A percentile compares a stretch with the other conserved stretches of the same genome.
phyloP scores from a whole-genome alignment of 768 basidiomycete genomes.

The Strobilomyces dryophilus region DNA sequence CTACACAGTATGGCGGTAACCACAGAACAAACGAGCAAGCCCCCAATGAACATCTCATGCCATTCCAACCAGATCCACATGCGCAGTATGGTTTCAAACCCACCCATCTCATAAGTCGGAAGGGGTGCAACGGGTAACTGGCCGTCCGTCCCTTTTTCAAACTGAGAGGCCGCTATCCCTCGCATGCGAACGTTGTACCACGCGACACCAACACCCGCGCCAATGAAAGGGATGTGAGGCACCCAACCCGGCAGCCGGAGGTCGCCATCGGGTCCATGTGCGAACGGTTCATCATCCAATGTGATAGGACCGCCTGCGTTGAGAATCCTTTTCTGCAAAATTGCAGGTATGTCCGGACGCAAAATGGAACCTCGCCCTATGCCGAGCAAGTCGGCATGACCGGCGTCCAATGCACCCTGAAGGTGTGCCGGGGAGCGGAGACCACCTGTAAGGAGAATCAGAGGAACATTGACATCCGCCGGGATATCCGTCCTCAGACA shows the following conservation, averaged over 20 bases:
- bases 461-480: conserved; percentile 36
- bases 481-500: conserved; percentile 36
- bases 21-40: conserved; percentile 1
- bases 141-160: not conserved
- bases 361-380: conserved; percentile 65
- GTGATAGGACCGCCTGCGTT: conserved; percentile 11
- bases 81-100: conserved; percentile 35
- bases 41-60: not conserved
- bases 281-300: conserved; percentile 33
- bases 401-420: conserved; percentile 44
- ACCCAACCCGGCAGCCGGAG: conserved; percentile 26
- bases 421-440: conserved; percentile 59
- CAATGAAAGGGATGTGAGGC: conserved; percentile 54
- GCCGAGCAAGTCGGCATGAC: conserved; percentile 72
- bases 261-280: conserved; percentile 34
- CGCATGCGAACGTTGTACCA: conserved; percentile 68
- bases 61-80: conserved; percentile 47
- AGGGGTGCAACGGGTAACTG: not conserved
- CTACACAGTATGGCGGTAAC: not conserved
- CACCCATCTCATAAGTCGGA: conserved; percentile 29
- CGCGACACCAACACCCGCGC: conserved; percentile 57
- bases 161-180: conserved; percentile 34
- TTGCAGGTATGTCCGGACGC: conserved; percentile 54
- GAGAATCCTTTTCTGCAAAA: conserved; percentile 26
- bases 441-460: conserved; percentile 80